Conservation (phyloP, 495 filamentous ascomycete genomes). For the Hypomontagnella monticulosa region DNA sequence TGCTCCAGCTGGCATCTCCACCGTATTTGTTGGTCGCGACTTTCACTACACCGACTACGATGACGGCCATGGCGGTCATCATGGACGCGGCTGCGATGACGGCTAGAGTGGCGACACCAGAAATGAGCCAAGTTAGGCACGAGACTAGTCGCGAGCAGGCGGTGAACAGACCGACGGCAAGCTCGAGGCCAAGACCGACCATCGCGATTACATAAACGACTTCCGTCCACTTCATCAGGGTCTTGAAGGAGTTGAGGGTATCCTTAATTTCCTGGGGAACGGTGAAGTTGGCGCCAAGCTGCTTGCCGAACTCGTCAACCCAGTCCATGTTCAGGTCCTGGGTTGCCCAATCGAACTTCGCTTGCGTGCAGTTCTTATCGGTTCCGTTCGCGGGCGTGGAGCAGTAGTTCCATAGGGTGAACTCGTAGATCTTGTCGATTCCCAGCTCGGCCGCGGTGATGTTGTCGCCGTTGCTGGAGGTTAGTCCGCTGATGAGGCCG, state of each 20-base stretch:
- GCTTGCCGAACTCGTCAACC: slow-evolving; percentile 53
- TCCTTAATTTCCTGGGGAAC: slow-evolving; percentile 72
- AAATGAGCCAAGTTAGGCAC: slow-evolving; percentile 60
- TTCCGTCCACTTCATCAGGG: slow-evolving; percentile 82
- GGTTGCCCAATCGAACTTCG: slow-evolving; percentile 81
- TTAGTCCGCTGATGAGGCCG: slow-evolving; percentile 13
- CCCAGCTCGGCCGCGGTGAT: slow-evolving; percentile 64
- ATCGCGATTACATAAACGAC: slow-evolving; percentile 76
- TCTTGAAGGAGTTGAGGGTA: slow-evolving; percentile 73
- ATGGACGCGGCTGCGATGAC: slow-evolving; percentile 68
- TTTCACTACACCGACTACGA: slow-evolving; percentile 75
- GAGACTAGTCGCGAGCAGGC: slow-evolving; percentile 59
- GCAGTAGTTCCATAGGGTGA: slow-evolving; percentile 92
- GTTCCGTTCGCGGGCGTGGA: slow-evolving; percentile 57
- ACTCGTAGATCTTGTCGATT: slow-evolving; percentile 79
- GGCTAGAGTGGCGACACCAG: slow-evolving; percentile 66
- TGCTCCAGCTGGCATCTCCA: slow-evolving; percentile 70
- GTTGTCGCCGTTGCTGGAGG: slow-evolving; percentile 41
- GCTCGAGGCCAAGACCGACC: slow-evolving; percentile 75
- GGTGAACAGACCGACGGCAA: slow-evolving; percentile 80
- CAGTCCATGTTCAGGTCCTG: slow-evolving; percentile 64
- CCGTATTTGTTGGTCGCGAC: slow-evolving; percentile 70
- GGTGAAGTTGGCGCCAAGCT: slow-evolving; percentile 52
- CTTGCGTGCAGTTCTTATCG: slow-evolving; percentile 65
- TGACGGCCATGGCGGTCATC: slow-evolving; percentile 67